phyloP scores from a whole-genome alignment of 192 early-diverging fungal genomes.

The Gryganskiella cystojenkinii region DNA sequence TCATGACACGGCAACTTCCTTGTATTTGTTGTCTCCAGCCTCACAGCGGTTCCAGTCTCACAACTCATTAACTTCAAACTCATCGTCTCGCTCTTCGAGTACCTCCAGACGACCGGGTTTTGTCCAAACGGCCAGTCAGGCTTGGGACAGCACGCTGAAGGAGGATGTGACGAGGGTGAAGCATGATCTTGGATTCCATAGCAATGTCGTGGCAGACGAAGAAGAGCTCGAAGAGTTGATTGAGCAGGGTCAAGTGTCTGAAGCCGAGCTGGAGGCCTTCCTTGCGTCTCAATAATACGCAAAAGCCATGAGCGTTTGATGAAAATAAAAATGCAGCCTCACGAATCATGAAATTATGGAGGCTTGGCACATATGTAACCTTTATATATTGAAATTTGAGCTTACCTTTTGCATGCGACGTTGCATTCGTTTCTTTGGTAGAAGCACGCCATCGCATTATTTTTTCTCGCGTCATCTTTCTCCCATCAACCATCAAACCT shows the following conservation, averaged over 20 bases:
- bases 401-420: no score
- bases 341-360: no score
- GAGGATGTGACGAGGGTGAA: conserved; percentile 20
- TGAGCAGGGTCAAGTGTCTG: conserved; percentile 32
- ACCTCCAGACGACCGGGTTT: conserved; percentile 20
- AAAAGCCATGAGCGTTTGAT: no score
- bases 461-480: no score
- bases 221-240: conserved; percentile 45
- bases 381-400: no score
- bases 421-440: no score
- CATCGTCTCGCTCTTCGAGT: not conserved
- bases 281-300: not conserved
- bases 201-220: conserved; percentile 28
- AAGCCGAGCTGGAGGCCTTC: conserved; percentile 40
- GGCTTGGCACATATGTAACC: no score
- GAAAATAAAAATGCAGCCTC: no score
- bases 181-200: conserved; percentile 35
- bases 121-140: conserved; percentile 41
- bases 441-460: no score
- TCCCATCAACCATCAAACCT: not conserved
- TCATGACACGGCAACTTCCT: conserved; percentile 20
- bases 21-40: conserved; percentile 32
- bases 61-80: not conserved
- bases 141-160: conserved; percentile 36
- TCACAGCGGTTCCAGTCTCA: conserved; percentile 33